phyloP scores from a whole-genome alignment of 495 filamentous ascomycete genomes.

The Penicillium tannophilum region DNA sequence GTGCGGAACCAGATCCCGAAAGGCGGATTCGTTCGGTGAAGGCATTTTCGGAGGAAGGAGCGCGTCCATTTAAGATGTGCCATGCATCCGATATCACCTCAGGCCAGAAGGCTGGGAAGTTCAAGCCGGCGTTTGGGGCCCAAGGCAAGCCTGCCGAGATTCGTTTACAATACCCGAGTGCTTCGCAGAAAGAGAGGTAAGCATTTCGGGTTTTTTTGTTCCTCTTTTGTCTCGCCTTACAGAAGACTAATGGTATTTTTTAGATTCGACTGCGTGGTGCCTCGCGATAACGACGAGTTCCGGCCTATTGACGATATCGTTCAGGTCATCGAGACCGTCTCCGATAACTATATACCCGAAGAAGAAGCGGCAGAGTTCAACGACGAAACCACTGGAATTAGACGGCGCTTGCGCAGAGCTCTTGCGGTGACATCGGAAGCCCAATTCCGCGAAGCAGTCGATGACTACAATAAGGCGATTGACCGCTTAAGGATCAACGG shows the following conservation, averaged over 20 bases:
- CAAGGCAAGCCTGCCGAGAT: slow-evolving; percentile 55
- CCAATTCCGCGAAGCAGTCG: slow-evolving; percentile 68
- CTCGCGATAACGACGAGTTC: slow-evolving; percentile 77
- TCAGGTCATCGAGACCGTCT: slow-evolving; percentile 72
- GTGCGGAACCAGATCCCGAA: slow-evolving; percentile 55
- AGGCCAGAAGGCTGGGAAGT: slow-evolving; percentile 47
- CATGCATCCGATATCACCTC: slow-evolving; percentile 71
- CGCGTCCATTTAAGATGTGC: slow-evolving; percentile 56
- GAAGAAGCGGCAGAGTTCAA: slow-evolving; percentile 65
- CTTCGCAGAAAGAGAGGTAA: slow-evolving; percentile 67
- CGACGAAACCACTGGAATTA: slow-evolving; percentile 72
- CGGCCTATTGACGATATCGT: slow-evolving; percentile 83
- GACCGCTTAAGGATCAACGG: slow-evolving; percentile 60
- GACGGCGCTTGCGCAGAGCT: slow-evolving; percentile 69
- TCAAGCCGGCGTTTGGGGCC: slow-evolving; percentile 47
- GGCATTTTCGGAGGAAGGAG: slow-evolving; percentile 59
- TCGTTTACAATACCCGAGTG: slow-evolving; percentile 72
- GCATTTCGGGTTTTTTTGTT: slow-evolving; percentile 2
- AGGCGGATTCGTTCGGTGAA: slow-evolving; percentile 62
- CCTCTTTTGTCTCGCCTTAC: neutral
- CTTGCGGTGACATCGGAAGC: slow-evolving; percentile 62
- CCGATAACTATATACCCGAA: slow-evolving; percentile 70
- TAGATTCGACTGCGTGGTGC: slow-evolving; percentile 77
- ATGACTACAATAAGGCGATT: slow-evolving; percentile 74
- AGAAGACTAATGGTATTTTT: slow-evolving; percentile 11